Percentiles rank a stretch among this genome's conserved stretches.
These are phyloP conservation scores for Ulmus americana DNA, from an alignment of 331 rosid species.

Conservation along the genomic window DNA sequence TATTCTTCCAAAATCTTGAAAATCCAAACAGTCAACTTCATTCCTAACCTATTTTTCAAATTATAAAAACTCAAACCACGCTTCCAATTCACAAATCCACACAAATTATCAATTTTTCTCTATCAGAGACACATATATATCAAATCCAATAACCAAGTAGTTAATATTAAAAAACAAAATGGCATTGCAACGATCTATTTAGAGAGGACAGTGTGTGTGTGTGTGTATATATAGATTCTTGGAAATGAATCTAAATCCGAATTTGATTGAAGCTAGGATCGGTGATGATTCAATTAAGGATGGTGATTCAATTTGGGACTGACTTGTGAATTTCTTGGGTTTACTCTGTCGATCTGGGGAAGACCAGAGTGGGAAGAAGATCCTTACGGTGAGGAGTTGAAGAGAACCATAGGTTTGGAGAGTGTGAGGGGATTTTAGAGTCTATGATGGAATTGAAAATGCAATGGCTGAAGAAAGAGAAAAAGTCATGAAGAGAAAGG, in stretches of 20 bases:
- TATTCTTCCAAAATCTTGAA: too few species aligned
- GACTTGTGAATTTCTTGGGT: constrained; percentile 18
- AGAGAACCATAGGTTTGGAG: constrained; percentile 53
- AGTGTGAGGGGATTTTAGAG: constrained; percentile 54
- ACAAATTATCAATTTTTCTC: too few species aligned
- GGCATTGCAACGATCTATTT: too few species aligned
- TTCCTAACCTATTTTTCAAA: too few species aligned
- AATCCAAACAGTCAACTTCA: too few species aligned
- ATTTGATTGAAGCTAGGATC: constrained; percentile 39
- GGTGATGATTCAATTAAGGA: constrained; percentile 18
- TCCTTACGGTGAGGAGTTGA: constrained; percentile 56
- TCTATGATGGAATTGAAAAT: constrained; percentile 67
- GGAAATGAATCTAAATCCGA: too few species aligned
- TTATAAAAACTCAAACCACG: too few species aligned
- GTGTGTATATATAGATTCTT: constrained; percentile 4
- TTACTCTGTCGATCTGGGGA: constrained; percentile 32
- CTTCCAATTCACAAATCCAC: too few species aligned
- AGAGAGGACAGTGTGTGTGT: too few species aligned
- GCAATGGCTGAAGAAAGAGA: constrained; percentile 77
- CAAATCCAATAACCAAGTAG: too few species aligned
- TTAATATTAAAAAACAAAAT: too few species aligned
- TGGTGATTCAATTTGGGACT: constrained; percentile 1
- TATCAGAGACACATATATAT: too few species aligned
- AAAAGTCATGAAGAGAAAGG: constrained; percentile 44
- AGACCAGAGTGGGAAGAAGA: constrained; percentile 47